phyloP scores from a whole-genome alignment of 257 asterid species.

The Capsicum pubescens region DNA sequence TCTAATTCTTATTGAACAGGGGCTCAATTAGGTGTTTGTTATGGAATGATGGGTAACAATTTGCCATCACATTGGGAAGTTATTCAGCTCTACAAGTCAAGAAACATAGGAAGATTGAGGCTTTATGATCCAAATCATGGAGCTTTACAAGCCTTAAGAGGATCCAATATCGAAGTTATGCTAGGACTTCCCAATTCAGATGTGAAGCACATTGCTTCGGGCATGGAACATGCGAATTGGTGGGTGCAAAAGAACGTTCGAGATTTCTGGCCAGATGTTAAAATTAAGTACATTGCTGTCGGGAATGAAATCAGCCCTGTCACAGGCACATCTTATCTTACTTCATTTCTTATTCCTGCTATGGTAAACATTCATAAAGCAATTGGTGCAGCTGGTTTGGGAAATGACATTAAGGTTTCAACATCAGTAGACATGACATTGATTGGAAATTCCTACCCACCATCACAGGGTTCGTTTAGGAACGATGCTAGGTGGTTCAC shows the following conservation, averaged over 20 bases:
- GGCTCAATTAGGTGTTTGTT: conserved; percentile 19
- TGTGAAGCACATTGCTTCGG: background rate
- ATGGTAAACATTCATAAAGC: conserved; percentile 32
- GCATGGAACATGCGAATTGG: background rate
- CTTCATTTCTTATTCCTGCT: background rate
- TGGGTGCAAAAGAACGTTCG: background rate
- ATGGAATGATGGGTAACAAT: background rate
- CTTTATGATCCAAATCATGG: conserved; percentile 5
- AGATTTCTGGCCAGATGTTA: background rate
- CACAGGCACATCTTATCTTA: background rate
- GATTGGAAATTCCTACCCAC: conserved; percentile 31
- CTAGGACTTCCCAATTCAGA: conserved; percentile 15
- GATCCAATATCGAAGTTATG: conserved; percentile 17
- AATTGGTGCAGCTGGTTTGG: background rate
- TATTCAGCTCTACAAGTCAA: conserved; percentile 12
- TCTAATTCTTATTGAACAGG: background rate
- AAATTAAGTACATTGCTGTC: background rate
- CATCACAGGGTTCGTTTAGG: conserved; percentile 35
- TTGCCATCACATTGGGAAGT: background rate
- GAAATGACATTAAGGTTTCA: conserved; percentile 35
- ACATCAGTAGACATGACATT: conserved; percentile 35
- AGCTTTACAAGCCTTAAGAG: conserved; percentile 24
- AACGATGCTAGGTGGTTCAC: background rate
- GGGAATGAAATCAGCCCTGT: background rate
- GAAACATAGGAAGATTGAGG: conserved; percentile 4